phyloP scores from a whole-genome alignment of 106 monocot genomes.

The Dendrobium chrysotoxum region DNA sequence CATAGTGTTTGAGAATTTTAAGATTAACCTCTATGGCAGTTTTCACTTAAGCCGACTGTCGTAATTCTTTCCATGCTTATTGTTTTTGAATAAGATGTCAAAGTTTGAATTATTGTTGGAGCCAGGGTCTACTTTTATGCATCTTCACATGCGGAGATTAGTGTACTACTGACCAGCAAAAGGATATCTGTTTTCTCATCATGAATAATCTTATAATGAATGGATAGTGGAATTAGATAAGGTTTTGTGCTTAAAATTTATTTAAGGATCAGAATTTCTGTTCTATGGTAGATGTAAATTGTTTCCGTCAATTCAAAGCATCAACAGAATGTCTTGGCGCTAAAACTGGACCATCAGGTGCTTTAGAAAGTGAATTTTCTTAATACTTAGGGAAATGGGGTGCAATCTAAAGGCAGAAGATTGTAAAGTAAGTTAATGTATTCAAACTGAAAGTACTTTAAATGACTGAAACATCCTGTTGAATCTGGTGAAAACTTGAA shows the following conservation, averaged over 20 bases:
- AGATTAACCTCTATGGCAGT: background rate
- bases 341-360: no score
- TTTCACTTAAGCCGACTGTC: background rate
- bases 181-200: background rate
- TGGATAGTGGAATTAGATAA: background rate
- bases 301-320: background rate
- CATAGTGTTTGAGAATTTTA: background rate
- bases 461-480: no score
- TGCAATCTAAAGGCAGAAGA: background rate
- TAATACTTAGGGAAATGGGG: background rate
- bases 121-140: background rate
- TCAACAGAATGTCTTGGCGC: background rate
- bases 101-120: background rate
- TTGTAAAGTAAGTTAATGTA: background rate
- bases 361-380: no score
- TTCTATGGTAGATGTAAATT: background rate
- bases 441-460: background rate
- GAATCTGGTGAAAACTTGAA: no score
- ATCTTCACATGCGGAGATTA: background rate
- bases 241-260: background rate
- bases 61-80: background rate
- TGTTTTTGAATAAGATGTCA: background rate
- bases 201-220: background rate
- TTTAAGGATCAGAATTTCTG: background rate
- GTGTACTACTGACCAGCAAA: background rate